Evolutionary conservation across 768 basidiomycete species (phyloP), one percentile per base, ranked within the genome.

Genomic region (Amanita thiersii): DNA sequence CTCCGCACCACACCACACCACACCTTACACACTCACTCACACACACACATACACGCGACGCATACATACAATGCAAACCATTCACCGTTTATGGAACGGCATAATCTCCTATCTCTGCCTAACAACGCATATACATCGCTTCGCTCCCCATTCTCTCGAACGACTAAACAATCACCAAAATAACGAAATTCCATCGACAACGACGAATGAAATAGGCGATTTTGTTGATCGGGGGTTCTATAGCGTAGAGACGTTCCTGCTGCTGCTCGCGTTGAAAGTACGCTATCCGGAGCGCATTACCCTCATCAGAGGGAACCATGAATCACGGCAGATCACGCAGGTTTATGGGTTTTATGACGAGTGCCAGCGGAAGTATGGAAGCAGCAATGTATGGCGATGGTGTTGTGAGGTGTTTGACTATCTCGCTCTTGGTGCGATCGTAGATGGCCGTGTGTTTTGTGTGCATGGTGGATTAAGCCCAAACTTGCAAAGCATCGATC

Each of bases 341-440:
- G 89, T 91, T 0, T 91, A 91, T 57, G 87, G 88, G 14, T 90
- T 90, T 55, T 90, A 88, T 61, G 94, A 98, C 62, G 94, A 98
- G 57, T 98, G 94, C 59, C 87, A 91, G 61, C 68, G 93, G 25
- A 98, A 98, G 60, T 98, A 96, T 54, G 93, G 93, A 3, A 80
- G 76, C 52, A 81, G 79, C 46, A 91, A 91, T 60, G 94, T 98
- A 42, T 97, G 94, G 93, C 65, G 94, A 49, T 96, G 91, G 79
- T 97, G 93, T 61, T 97, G 92, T 59, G 93, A 98, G 55, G 92
- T 98, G 6, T 99, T 99, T 52, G 94, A 98, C 59, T 97, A 96
- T 61, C 77, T 98, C 35, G 87, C 89, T 20, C 67, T 98, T 29
- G 91, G 86, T 9, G 94, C 94, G 12, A 81, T 98, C 51, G 91